A percentile compares a stretch with the other conserved stretches of the same genome.
Conservation (phyloP, 345 rosid species). For the Eucalyptus guilfoylei region DNA sequence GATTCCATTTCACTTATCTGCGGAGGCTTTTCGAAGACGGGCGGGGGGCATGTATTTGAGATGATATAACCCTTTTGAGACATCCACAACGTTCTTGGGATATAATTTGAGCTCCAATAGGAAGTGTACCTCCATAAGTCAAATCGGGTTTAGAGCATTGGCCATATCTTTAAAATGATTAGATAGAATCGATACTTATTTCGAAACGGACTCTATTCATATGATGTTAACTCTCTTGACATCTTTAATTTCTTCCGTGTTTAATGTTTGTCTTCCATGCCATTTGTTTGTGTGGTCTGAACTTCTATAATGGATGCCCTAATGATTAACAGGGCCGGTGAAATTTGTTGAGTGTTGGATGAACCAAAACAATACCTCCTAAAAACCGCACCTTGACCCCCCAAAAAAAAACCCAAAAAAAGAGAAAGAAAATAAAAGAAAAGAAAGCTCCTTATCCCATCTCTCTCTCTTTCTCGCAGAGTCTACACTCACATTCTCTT, state of each 20-base stretch:
- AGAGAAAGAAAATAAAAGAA: neutral
- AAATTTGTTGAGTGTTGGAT: neutral
- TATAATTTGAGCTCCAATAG: neutral
- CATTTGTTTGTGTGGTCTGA: neutral
- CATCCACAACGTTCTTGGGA: neutral
- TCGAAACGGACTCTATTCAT: accelerated
- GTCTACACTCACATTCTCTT: neutral
- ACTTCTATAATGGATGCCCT: neutral
- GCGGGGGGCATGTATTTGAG: neutral
- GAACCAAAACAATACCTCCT: neutral
- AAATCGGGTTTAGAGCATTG: neutral
- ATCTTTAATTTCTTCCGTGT: neutral
- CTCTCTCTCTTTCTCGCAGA: neutral
- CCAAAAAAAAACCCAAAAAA: neutral
- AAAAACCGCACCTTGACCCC: neutral
- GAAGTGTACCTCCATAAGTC: neutral
- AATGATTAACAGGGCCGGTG: neutral
- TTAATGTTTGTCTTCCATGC: neutral
- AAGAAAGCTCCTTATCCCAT: neutral
- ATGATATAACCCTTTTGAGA: neutral
- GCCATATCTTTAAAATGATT: neutral
- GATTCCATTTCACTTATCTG: neutral
- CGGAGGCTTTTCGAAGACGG: neutral
- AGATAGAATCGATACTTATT: neutral
- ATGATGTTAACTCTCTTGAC: accelerated